phyloP scores from a whole-genome alignment of 2,329 filamentous ascomycete genomes.

The Xylariomycetidae sp. region DNA sequence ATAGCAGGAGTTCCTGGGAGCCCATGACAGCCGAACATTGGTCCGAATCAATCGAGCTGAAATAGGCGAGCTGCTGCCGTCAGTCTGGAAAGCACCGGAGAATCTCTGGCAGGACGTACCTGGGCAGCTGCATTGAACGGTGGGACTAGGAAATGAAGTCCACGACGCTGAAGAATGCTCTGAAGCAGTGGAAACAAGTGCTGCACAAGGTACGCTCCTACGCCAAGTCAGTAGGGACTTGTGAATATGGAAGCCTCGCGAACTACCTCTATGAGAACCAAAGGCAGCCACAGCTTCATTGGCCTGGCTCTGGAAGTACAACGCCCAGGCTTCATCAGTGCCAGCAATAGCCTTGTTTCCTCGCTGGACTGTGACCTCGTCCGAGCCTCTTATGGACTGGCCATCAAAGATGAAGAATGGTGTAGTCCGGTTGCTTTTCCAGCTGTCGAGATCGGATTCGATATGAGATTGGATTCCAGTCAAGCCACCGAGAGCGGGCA shows the following conservation, averaged over 20 bases:
- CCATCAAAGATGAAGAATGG: slow-evolving; percentile 92
- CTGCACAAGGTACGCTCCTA: slow-evolving; percentile 65
- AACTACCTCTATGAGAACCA: slow-evolving; percentile 64
- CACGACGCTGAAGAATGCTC: slow-evolving; percentile 60
- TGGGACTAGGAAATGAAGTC: slow-evolving; percentile 71
- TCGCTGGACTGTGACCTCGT: slow-evolving; percentile 60
- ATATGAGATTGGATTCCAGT: slow-evolving; percentile 74
- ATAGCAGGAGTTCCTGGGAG: slow-evolving; percentile 77
- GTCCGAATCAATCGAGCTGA: slow-evolving; percentile 60
- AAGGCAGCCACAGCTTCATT: slow-evolving; percentile 81
- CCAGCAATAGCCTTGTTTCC: slow-evolving; percentile 61
- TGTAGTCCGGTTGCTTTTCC: slow-evolving; percentile 64
- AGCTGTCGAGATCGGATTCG: slow-evolving; percentile 66
- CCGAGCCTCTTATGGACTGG: slow-evolving; percentile 69
- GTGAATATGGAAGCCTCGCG: neutral
- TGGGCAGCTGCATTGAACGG: slow-evolving; percentile 86
- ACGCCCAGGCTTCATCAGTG: slow-evolving; percentile 75
- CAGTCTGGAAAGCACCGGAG: slow-evolving; percentile 11
- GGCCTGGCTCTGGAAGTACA: slow-evolving; percentile 77
- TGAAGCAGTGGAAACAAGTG: slow-evolving; percentile 74
- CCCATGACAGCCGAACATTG: slow-evolving; percentile 76
- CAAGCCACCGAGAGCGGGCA: slow-evolving; percentile 83
- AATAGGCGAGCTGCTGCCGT: slow-evolving; percentile 62
- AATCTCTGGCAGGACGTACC: slow-evolving; percentile 41
- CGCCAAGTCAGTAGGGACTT: slow-evolving; percentile 7